phyloP scores from a whole-genome alignment of 495 filamentous ascomycete genomes.

The Neurospora intermedia region DNA sequence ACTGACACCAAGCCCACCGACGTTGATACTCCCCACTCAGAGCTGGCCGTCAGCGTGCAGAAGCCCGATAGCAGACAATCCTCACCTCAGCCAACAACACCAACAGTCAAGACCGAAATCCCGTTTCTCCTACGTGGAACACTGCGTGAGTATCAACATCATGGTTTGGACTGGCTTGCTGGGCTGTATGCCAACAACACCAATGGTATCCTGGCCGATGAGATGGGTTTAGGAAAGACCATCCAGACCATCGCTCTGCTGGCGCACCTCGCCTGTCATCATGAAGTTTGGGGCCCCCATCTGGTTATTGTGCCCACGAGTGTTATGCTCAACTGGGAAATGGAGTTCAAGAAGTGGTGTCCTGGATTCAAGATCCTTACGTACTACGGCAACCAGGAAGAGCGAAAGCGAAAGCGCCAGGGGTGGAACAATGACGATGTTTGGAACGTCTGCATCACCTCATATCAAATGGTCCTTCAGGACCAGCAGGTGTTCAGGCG shows the following conservation, averaged over 20 bases:
- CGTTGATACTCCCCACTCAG: slow-evolving; percentile 52
- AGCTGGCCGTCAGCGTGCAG: slow-evolving; percentile 31
- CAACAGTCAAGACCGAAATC: slow-evolving; percentile 54
- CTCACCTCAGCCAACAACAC: slow-evolving; percentile 31
- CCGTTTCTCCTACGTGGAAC: slow-evolving; percentile 86
- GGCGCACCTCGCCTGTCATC: slow-evolving; percentile 83
- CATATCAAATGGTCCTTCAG: slow-evolving; percentile 89
- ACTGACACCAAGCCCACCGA: slow-evolving; percentile 62
- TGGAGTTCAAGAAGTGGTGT: slow-evolving; percentile 99
- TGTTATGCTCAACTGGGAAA: slow-evolving; percentile 99
- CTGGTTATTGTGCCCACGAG: slow-evolving; percentile 94
- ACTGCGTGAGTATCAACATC: slow-evolving; percentile 92
- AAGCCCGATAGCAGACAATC: slow-evolving; percentile 30
- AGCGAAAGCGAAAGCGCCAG: slow-evolving; percentile 78
- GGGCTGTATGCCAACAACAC: slow-evolving; percentile 83
- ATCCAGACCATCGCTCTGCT: slow-evolving; percentile 96
- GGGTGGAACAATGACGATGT: slow-evolving; percentile 85
- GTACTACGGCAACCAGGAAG: slow-evolving; percentile 90
- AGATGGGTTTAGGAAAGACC: slow-evolving; percentile 98
- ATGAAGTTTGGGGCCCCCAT: slow-evolving; percentile 92
- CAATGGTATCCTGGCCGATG: slow-evolving; percentile 97
- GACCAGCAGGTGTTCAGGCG: slow-evolving; percentile 90
- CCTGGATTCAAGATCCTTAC: slow-evolving; percentile 97
- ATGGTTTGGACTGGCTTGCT: slow-evolving; percentile 92
- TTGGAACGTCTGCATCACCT: slow-evolving; percentile 96